phyloP scores from a whole-genome alignment of 441 rosid genomes.

The Pelargonium citronellum region DNA sequence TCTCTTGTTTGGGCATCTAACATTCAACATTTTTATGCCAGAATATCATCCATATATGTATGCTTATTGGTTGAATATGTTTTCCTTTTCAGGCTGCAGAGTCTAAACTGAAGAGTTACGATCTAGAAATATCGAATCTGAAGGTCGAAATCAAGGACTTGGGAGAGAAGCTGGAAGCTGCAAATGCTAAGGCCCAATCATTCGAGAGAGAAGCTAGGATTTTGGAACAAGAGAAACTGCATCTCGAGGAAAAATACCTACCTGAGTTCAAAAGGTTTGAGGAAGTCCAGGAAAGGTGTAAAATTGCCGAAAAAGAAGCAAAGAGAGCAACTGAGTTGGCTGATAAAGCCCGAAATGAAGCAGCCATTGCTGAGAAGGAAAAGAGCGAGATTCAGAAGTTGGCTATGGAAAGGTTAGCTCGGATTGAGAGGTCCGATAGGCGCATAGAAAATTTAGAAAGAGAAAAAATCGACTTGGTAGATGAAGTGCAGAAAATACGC shows the following conservation, averaged over 20 bases:
- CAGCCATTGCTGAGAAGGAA: slow-evolving; percentile 70
- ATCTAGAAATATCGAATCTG: slow-evolving; percentile 54
- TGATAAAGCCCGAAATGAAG: slow-evolving; percentile 80
- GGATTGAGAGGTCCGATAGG: slow-evolving; percentile 76
- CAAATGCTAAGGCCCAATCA: slow-evolving; percentile 61
- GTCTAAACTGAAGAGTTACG: slow-evolving; percentile 71
- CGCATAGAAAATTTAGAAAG: slow-evolving; percentile 69
- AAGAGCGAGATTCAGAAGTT: slow-evolving; percentile 67
- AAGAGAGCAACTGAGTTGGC: slow-evolving; percentile 85
- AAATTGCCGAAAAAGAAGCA: slow-evolving; percentile 73
- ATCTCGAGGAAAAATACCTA: slow-evolving; percentile 70
- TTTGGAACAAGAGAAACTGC: slow-evolving; percentile 81
- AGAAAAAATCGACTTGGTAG: slow-evolving; percentile 54
- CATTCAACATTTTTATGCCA: background rate
- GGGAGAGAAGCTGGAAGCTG: slow-evolving; percentile 59
- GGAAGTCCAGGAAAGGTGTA: slow-evolving; percentile 78
- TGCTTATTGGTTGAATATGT: slow-evolving; percentile 11
- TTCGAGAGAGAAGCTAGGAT: slow-evolving; percentile 76
- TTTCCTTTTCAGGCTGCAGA: slow-evolving; percentile 73
- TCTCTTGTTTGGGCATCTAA: background rate
- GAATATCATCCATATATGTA: background rate
- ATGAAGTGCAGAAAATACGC: slow-evolving; percentile 52
- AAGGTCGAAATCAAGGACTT: slow-evolving; percentile 55
- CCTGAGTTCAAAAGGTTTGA: slow-evolving; percentile 82
- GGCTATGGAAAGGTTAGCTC: slow-evolving; percentile 93